Base-by-base conservation (phyloP, 106 monocot species). In the Triglochin maritima region DNA sequence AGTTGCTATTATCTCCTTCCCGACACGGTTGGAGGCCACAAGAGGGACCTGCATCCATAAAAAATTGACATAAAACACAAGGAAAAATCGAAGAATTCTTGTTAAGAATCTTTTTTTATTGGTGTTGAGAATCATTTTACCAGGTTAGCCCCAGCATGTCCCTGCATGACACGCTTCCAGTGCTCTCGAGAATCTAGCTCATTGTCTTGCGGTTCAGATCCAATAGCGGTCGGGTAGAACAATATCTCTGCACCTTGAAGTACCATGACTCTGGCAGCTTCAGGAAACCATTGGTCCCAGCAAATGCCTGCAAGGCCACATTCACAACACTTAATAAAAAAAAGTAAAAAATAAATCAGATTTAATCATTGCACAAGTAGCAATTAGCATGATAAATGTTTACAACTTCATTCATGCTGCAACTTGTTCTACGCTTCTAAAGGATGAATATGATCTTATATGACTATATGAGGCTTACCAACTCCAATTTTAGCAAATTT, bases 211-310 rank as follows among this genome's bases (percentile, higher is more conserved):
- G 95, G 95, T 81, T 95, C 95, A 81, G 95, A 90, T 68, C 90
- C 95, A 69, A 96, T 96, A 44, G 95, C 95, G 52, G 95, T 90
- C 5, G 95, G 95, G 64, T 96, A 96, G 9, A 96, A 67, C 58
- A 96, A 73, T 71, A 96, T 76, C 59, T 96, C 90, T 7, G 95
- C 95, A 57, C 95, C 95, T 72, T 96, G 87, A 78, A 96, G 85
- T 72, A 67, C 95, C 95, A 96, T 64, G 47, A 41, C 85, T 52
- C 95, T 61, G 67, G 95, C 95, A 59, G 81, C 85, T 66, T 95
- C 95, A 14, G 95, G 95, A 73, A 95, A 95, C 95, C 95, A 95
- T 51, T 95, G 95, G 77, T 95, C 95, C 95, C 95, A 95, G 54
- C 95, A 95, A 71, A 95, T 95, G 63, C 83, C 90, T 90, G 63